Percentiles rank a stretch among this genome's conserved stretches.
Evolutionary conservation across 495 filamentous ascomycete genomes (phyloP).

Genomic region (Penicillium manginii): DNA sequence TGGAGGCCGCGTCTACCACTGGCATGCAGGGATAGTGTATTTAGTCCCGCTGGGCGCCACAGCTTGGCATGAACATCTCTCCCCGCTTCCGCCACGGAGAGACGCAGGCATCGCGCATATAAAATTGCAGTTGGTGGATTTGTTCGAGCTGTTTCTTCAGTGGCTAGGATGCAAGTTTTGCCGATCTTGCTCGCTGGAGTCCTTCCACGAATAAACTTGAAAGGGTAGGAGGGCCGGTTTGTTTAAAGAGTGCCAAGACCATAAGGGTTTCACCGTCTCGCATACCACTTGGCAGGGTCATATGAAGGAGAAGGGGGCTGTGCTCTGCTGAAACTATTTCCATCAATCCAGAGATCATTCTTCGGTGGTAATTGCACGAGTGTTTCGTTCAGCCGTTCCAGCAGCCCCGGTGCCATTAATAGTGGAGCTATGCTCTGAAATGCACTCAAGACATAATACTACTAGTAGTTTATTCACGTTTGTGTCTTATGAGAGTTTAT

Average conservation of each 20-base stretch:
- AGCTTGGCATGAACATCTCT: conserved; percentile 1
- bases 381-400: neutral
- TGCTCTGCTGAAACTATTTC: neutral
- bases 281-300: neutral
- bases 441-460: too few relatives aligned
- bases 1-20: neutral
- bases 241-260: neutral
- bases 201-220: neutral
- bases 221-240: neutral
- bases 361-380: neutral
- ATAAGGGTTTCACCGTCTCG: neutral
- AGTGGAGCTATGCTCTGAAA: too few relatives aligned
- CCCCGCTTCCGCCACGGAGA: conserved; percentile 1
- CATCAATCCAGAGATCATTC: conserved; percentile 4
- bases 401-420: too few relatives aligned
- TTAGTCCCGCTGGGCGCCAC: neutral
- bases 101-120: neutral
- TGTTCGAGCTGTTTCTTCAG: neutral
- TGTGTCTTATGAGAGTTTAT: too few relatives aligned
- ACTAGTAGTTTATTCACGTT: too few relatives aligned
- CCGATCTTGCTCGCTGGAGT: neutral
- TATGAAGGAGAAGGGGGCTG: conserved; percentile 8
- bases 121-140: neutral
- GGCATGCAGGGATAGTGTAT: neutral
- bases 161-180: neutral